A percentile compares a stretch with the other conserved stretches of the same genome.
These are phyloP conservation scores for Monilinia aucupariae DNA, from an alignment of 2,329 filamentous ascomycete species.

Conservation along the genomic window DNA sequence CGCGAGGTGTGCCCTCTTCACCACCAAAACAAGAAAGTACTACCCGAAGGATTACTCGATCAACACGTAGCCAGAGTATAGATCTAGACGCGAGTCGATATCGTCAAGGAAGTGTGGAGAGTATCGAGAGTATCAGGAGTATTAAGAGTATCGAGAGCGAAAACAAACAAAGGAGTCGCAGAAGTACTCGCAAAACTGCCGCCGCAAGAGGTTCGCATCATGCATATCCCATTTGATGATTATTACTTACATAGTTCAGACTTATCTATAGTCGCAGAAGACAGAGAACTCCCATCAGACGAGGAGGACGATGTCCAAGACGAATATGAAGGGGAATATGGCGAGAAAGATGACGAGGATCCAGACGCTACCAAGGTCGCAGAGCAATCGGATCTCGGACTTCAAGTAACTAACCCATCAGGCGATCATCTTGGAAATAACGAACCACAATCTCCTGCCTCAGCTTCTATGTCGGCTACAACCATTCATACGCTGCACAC, in stretches of 20 bases:
- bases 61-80: conserved; percentile 39
- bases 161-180: conserved; percentile 12
- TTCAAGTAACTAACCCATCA: neutral
- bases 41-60: conserved; percentile 25
- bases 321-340: conserved; percentile 15
- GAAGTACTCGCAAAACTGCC: conserved; percentile 9
- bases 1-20: conserved; percentile 29
- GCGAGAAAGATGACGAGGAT: conserved; percentile 18
- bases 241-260: conserved; percentile 24
- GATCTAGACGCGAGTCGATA: conserved; percentile 30
- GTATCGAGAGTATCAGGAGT: too few species aligned
- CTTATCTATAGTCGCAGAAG: conserved; percentile 31
- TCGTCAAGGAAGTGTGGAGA: conserved; percentile 28
- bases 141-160: conserved; percentile 27
- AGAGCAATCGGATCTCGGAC: neutral
- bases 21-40: conserved; percentile 28
- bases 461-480: conserved; percentile 26
- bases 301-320: neutral
- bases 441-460: neutral
- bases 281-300: conserved; percentile 6
- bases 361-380: conserved; percentile 7
- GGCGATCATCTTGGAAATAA: neutral
- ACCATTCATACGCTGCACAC: conserved; percentile 27
- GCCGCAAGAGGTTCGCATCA: conserved; percentile 20
- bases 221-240: neutral